A percentile compares a stretch with the other conserved stretches of the same genome.
These are phyloP conservation scores for Nothophoma quercina DNA, from an alignment of 2,329 filamentous ascomycete genomes.

Conservation along the genomic window DNA sequence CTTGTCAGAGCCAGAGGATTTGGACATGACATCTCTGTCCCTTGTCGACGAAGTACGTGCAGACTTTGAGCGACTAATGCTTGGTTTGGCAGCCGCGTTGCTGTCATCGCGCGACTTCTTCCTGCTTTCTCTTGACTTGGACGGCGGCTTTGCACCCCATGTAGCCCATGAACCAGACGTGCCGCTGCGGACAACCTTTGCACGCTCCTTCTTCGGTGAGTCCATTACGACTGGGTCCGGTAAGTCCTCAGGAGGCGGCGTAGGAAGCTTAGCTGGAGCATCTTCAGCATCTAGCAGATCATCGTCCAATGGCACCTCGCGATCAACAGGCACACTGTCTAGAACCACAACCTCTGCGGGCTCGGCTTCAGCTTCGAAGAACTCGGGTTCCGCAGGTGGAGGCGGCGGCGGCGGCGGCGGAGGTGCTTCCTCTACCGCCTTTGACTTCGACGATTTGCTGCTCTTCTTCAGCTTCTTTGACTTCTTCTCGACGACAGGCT, in stretches of 20 bases:
- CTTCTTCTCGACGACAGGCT: conserved; percentile 40
- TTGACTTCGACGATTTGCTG: conserved; percentile 28
- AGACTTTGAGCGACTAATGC: conserved; percentile 64
- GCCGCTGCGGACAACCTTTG: conserved; percentile 76
- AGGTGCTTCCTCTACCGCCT: conserved; percentile 40
- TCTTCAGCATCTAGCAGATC: conserved; percentile 37
- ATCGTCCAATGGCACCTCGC: conserved; percentile 29
- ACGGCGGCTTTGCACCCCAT: conserved; percentile 67
- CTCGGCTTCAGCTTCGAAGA: conserved; percentile 30
- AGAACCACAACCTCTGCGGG: conserved; percentile 31
- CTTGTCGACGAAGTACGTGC: conserved; percentile 55
- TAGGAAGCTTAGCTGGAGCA: conserved; percentile 53
- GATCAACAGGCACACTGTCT: conserved; percentile 29
- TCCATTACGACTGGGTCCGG: conserved; percentile 54
- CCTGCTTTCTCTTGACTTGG: conserved; percentile 52
- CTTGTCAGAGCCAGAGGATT: conserved; percentile 78
- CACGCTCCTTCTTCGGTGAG: conserved; percentile 72
- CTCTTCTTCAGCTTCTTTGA: conserved; percentile 46
- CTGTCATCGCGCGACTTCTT: conserved; percentile 45
- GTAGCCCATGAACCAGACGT: conserved; percentile 75
- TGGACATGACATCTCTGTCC: conserved; percentile 70
- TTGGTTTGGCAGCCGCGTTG: conserved; percentile 49
- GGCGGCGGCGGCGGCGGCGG: conserved; percentile 39
- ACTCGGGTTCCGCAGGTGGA: conserved; percentile 33
- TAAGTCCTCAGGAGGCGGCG: conserved; percentile 55